Evolutionary conservation across 805 yeast genomes (phyloP).

Genomic region (Pichia insulana): DNA sequence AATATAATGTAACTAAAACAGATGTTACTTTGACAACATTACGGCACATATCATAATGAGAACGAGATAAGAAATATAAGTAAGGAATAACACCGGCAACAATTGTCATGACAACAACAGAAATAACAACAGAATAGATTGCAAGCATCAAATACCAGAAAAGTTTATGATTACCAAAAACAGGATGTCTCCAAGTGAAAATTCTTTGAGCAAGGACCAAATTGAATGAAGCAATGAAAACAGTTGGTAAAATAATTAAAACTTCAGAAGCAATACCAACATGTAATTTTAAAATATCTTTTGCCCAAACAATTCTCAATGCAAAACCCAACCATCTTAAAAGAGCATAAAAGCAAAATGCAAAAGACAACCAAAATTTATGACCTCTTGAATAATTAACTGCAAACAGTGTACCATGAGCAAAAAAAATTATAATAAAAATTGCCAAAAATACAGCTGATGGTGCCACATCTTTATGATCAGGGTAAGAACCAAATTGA

Average conservation of each 20-base stretch:
- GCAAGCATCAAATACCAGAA: conserved; percentile 44
- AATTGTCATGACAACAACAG: conserved; percentile 59
- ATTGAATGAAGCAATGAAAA: conserved; percentile 50
- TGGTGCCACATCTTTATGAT: conserved; percentile 47
- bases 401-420: conserved; percentile 38
- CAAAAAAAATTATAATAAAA: conserved; percentile 39
- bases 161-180: conserved; percentile 43
- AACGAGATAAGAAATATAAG: conserved; percentile 41
- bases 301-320: conserved; percentile 50
- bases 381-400: conserved; percentile 49
- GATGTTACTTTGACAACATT: conserved; percentile 46
- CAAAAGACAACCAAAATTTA: conserved; percentile 46
- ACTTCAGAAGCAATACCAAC: conserved; percentile 51
- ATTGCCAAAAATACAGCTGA: conserved; percentile 47
- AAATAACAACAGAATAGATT: conserved; percentile 45
- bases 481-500: conserved; percentile 60
- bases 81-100: conserved; percentile 55
- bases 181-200: conserved; percentile 73
- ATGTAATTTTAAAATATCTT: conserved; percentile 36
- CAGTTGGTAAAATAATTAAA: conserved; percentile 47
- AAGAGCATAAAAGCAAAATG: conserved; percentile 44
- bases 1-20: conserved; percentile 39
- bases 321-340: conserved; percentile 52
- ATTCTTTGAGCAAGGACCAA: conserved; percentile 63
- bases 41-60: conserved; percentile 41